phyloP scores from a whole-genome alignment of 208 protist species.

The Leishmania gerbilli region DNA sequence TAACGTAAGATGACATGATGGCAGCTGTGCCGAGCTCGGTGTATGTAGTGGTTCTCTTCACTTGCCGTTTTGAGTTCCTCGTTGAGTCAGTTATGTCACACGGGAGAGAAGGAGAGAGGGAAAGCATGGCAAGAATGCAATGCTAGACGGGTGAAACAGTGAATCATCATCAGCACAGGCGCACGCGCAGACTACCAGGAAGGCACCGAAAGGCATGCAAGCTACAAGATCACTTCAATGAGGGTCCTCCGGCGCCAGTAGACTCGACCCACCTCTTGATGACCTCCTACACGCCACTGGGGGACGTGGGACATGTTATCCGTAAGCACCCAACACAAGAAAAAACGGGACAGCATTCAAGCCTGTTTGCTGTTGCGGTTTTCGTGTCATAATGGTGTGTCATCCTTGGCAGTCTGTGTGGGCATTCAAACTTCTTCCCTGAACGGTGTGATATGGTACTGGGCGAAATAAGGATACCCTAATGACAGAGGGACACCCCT shows the following conservation, averaged over 20 bases:
- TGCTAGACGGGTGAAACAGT: not conserved
- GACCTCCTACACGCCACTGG: not conserved
- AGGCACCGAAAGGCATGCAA: not conserved
- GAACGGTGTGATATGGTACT: not conserved
- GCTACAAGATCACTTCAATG: not conserved
- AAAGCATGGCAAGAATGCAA: not conserved
- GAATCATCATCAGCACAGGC: not conserved
- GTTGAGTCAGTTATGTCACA: not conserved
- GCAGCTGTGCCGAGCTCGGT: not conserved
- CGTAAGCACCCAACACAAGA: too few species aligned
- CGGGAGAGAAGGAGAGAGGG: not conserved
- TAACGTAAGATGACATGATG: constrained; percentile 38
- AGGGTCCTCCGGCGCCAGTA: not conserved
- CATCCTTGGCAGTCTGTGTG: not conserved
- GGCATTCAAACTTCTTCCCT: not conserved
- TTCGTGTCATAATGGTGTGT: too few species aligned
- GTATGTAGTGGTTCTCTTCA: not conserved
- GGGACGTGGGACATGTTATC: too few species aligned
- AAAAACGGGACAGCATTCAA: too few species aligned
- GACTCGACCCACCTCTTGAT: not conserved
- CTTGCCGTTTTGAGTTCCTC: not conserved
- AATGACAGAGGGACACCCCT: not conserved
- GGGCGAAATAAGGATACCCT: not conserved
- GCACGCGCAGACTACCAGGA: not conserved
- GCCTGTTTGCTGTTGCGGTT: not conserved